Base-by-base conservation (phyloP, 306 rosid genomes). In the Trifolium repens region DNA sequence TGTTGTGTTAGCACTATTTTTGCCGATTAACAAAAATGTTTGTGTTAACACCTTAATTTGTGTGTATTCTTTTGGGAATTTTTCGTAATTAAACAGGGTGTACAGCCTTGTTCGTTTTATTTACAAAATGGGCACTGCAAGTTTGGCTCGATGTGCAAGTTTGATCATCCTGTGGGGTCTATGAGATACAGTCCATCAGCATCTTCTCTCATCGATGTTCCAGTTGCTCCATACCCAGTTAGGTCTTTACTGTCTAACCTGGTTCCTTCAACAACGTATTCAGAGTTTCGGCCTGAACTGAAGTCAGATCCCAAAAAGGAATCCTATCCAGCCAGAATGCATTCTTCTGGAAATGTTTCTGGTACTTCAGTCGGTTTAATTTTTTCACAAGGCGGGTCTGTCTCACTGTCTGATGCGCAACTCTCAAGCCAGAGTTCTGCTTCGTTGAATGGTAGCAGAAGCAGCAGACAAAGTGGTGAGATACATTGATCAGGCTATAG, bases 141-240 rank as follows among this genome's bases (percentile, higher is more conserved):
- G 73, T 90, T 93, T 59, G 96, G 98, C 74, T 78, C 94, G 5
- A 79, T 90, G 1, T 93, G 98, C 85, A 93, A 93, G 81, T 93
- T 89, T 46, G 96, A 93, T 80, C 98, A 93, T 87, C 96, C 98
- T 60, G 17, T 84, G 73, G 96, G 89, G 70, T 39, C 85, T 11
- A 65, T 91, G 85, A 85, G 89, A 69, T 87, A 75, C 83, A 91
- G 82, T 78, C 88, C 87, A 44, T 89, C 91, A 37, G 77, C 91
- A 35, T 86, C 97, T 39, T 88, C 97, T 60, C 86, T 91, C 8
- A 76, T 78, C 1, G 91, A 93, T 78, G 75, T 87, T 82, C 91
- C 90, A 57, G 87, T 90, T 57, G 74, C 92, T 68, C 94, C 96
- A n/a, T 92, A 88, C 75, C 93, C 94, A 39, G 90, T 88, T 76